Percentiles rank a stretch among this genome's conserved stretches.
phyloP scores from a whole-genome alignment of 73 alveolate genomes.

The Durusdinium trenchii region DNA sequence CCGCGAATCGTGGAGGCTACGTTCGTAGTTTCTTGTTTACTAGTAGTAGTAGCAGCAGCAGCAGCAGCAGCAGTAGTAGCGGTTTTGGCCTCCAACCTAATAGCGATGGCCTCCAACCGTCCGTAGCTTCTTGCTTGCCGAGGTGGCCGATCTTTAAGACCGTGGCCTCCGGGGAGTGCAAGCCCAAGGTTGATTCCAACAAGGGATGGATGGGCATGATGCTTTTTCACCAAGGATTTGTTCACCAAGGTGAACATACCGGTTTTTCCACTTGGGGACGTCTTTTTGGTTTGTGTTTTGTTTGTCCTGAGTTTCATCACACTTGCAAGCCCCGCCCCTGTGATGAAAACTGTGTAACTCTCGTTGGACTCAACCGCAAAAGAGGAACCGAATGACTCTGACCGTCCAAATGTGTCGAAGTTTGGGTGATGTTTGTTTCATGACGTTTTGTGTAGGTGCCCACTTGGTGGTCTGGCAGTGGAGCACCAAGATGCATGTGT shows the following conservation, averaged over 20 bases:
- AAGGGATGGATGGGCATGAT: too few relatives aligned
- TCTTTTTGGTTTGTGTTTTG: too few relatives aligned
- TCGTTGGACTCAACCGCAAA: too few relatives aligned
- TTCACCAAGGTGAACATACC: background rate
- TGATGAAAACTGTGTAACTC: too few relatives aligned
- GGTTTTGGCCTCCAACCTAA: too few relatives aligned
- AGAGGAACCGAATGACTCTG: too few relatives aligned
- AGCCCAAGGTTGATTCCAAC: background rate
- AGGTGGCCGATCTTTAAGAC: constrained; percentile 89
- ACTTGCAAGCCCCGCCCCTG: too few relatives aligned
- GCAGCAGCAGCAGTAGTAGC: background rate
- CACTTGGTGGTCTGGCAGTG: constrained; percentile 53
- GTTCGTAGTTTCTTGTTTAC: too few relatives aligned
- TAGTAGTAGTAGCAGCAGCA: background rate
- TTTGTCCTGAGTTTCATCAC: too few relatives aligned
- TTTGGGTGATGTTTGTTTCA: background rate
- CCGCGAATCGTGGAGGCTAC: too few relatives aligned
- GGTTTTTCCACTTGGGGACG: background rate
- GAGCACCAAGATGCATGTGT: background rate
- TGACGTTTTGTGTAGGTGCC: constrained; percentile 39
- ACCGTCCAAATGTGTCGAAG: background rate
- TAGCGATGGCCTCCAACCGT: too few relatives aligned
- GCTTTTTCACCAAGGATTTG: background rate
- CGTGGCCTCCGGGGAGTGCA: constrained; percentile 68
- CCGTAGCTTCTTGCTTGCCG: too few relatives aligned